Evolutionary conservation across 2,329 filamentous ascomycete species (phyloP), one percentile per base, ranked within the genome.

Genomic region (Atkinsonella hypoxylon): DNA sequence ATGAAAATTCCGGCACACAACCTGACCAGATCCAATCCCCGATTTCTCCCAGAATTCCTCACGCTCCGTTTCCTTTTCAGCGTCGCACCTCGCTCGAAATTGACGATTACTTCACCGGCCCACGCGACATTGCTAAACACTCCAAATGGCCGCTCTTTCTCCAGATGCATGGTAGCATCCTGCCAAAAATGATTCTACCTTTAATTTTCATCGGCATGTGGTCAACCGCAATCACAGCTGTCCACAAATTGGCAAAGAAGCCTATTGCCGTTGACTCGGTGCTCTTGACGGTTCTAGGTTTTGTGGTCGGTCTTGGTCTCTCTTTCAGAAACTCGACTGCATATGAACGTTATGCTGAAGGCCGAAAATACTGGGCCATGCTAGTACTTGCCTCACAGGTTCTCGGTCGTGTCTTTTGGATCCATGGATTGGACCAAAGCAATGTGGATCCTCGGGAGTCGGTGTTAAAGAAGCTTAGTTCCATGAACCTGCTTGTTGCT

Each of bases 361-460:
- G 82, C 38, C 73, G 82, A 38, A 79, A 78, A 58, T 79, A 74
- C 58, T 84, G 81, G 79, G 72, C 79, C 1, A 70, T 77, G 51
- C 70, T 82, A 57, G 79, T 75, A 50, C 72, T 75, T 64, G 83
- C 85, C 61, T 69, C 74, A 59, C 72, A 89, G 70, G 70, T 81
- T 63, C 71, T 94, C 58, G 86, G 80, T 58, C 81, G 90, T 20
- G 74, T 87, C 10, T 87, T 93, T 62, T 96, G 90, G 90, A 75
- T 95, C 32, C 86, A 95, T 59, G 74, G 78, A 8, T 87, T 62
- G 72, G 83, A 57, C 72, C 74, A 31, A 70, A 78, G 44, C 50
- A 71, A 52, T 34, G 52, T 62, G 39, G 67, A 70, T 10, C 74
- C 75, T 18, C 88, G 87, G 59, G 74, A 84, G 42, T 82, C 85